These are phyloP conservation scores for Scutellaria baicalensis DNA, from an alignment of 257 asterid species.

Conservation along the genomic window DNA sequence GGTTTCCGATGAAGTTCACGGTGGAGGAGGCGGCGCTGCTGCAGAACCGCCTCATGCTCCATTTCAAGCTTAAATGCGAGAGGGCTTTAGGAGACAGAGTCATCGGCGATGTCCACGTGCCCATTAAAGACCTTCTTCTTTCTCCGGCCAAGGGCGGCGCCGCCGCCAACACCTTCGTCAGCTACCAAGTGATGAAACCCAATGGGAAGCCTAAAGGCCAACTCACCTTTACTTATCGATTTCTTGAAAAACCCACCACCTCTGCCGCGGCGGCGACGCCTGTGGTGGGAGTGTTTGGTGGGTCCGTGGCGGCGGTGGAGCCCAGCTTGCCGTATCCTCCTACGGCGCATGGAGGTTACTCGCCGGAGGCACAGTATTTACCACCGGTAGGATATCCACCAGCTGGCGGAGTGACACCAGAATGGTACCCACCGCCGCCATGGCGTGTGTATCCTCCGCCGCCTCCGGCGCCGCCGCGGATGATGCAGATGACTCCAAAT, in stretches of 20 bases:
- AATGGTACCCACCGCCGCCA: conserved; percentile 12
- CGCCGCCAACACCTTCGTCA: conserved; percentile 35
- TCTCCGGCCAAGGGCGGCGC: conserved; percentile 19
- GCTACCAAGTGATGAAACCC: conserved; percentile 77
- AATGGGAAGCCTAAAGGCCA: conserved; percentile 73
- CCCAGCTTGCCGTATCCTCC: conserved; percentile 22
- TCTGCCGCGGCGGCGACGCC: background rate
- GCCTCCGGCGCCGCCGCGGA: conserved; percentile 20
- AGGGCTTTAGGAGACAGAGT: conserved; percentile 55
- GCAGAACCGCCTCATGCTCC: conserved; percentile 53
- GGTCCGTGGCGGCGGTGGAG: conserved; percentile 26
- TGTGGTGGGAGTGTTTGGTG: background rate
- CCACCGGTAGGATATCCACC: conserved; percentile 12
- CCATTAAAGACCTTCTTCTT: conserved; percentile 55
- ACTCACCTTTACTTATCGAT: conserved; percentile 51
- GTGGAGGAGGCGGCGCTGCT: conserved; percentile 49
- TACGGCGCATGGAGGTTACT: conserved; percentile 6
- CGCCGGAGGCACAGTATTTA: conserved; percentile 18
- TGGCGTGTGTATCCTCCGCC: conserved; percentile 18
- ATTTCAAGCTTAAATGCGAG: conserved; percentile 43
- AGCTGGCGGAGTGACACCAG: background rate
- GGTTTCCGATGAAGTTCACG: conserved; percentile 50
- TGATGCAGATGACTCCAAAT: conserved; percentile 34
- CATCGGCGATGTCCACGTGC: conserved; percentile 65
- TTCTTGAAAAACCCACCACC: conserved; percentile 23